Base-by-base conservation (phyloP, 169 alveolate genomes). In the Sarcocystis neurona region DNA sequence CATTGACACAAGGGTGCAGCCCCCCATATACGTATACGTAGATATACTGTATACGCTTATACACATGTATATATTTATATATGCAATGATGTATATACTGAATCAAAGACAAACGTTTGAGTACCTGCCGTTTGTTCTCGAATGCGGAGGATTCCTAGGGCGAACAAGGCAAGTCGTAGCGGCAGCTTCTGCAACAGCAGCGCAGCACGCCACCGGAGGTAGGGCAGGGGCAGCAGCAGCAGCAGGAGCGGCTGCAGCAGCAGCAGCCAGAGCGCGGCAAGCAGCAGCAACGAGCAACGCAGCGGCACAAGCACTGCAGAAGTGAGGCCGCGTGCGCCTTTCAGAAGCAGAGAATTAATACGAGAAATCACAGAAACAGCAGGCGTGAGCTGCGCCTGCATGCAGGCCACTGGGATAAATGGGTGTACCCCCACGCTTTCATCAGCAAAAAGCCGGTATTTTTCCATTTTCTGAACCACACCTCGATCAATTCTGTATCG, bases 401-500 rank as follows among this genome's bases (percentile, higher is more conserved):
- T 87, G 82, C 63, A 87, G 58, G 70, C 63, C 3, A 85, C 56
- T 41, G 91, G 91, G 78, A 87, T 75, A 47, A 87, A 87, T 56
- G 91, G 91, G 63, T 87, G 87, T 34, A 43, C 47, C 58, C 91
- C 91, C 23, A 87, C 78, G 37, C 84, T 47, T 75, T 87, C 91
- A 74, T 87, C 91, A 50, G 85, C 82, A 37, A 87, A 87, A 20
- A 79, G 66, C 32, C 91, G 37, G 84, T 87, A 87, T 74, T 87
- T 87, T 74, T 87, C 91, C 91, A 87, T 87, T 43, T 50, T 72
- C n/a, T n/a, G n/a, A n/a, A n/a, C n/a, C n/a, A n/a, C n/a, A n/a
- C n/a, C n/a, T n/a, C n/a, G n/a, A n/a, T n/a, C n/a, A n/a, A n/a
- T n/a, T n/a, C n/a, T n/a, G n/a, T n/a, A n/a, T n/a, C n/a, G n/a